Conservation (phyloP, 768 basidiomycete genomes). For the Lactarius sp. region DNA sequence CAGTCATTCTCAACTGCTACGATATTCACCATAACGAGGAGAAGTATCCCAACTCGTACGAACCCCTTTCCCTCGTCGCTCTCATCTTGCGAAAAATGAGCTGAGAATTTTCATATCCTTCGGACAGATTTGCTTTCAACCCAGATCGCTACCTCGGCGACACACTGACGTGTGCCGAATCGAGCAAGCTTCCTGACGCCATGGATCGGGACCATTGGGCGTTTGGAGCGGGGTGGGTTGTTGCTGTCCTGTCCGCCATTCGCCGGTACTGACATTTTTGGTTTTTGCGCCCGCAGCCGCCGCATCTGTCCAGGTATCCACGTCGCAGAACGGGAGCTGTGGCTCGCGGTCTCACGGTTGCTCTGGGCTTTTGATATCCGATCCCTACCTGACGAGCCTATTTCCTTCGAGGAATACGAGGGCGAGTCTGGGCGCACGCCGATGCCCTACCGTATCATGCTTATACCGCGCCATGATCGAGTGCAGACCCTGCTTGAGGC, state of each 20-base stretch:
- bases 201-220: constrained; percentile 48
- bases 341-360: constrained; percentile 42
- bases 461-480: constrained; percentile 28
- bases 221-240: constrained; percentile 44
- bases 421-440: constrained; percentile 44
- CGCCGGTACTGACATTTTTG: not conserved
- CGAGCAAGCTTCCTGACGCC: constrained; percentile 39
- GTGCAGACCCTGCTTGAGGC: constrained; percentile 14
- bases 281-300: constrained; percentile 23
- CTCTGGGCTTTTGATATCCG: constrained; percentile 45
- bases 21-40: constrained; percentile 30
- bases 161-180: constrained; percentile 37
- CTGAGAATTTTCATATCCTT: not conserved
- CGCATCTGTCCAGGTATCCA: constrained; percentile 43
- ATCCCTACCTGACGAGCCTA: constrained; percentile 39
- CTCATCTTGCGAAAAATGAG: too few relatives aligned
- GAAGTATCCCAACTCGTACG: constrained; percentile 39
- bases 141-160: constrained; percentile 46
- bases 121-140: constrained; percentile 31
- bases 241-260: not conserved
- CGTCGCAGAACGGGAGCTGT: constrained; percentile 45
- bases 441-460: constrained; percentile 37
- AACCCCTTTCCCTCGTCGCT: constrained; percentile 20
- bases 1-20: constrained; percentile 30
- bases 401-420: constrained; percentile 44